Evolutionary conservation across 495 filamentous ascomycete species (phyloP).

Genomic region (Parathielavia hyrcaniae): DNA sequence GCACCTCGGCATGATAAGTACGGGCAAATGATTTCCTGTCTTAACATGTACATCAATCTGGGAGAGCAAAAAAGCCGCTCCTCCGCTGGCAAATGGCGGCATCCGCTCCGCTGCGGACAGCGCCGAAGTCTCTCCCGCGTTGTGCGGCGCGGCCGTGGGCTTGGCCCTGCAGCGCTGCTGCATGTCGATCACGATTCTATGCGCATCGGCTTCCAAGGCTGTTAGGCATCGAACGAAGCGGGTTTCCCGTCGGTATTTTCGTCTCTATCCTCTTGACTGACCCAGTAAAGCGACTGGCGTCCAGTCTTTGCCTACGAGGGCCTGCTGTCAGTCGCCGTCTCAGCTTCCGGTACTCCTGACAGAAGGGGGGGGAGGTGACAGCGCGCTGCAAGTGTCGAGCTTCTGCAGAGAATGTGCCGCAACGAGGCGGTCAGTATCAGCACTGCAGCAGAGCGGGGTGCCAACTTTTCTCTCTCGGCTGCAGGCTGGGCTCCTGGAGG

Average conservation of each 20-base stretch:
- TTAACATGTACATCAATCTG: too few species aligned
- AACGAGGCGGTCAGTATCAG: conserved; percentile 10
- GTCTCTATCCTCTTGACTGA: too few species aligned
- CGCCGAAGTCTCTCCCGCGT: not conserved
- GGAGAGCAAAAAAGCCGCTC: not conserved
- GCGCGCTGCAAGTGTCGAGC: not conserved
- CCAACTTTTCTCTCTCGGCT: conserved; percentile 15
- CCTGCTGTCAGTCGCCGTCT: too few species aligned
- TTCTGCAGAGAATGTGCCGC: conserved; percentile 9
- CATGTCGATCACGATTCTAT: conserved; percentile 17
- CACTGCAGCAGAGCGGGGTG: not conserved
- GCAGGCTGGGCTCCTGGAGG: conserved; percentile 15
- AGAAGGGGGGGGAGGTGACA: not conserved
- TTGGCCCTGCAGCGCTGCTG: conserved; percentile 14
- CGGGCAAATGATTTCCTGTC: too few species aligned
- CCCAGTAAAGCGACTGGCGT: too few species aligned
- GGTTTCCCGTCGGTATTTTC: not conserved
- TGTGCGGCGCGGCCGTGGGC: not conserved
- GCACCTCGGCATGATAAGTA: not conserved
- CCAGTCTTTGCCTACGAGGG: too few species aligned
- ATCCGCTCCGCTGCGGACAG: not conserved
- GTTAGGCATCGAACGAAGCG: not conserved
- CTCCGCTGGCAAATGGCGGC: conserved; percentile 4
- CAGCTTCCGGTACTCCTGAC: too few species aligned
- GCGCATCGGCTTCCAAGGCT: too few species aligned